phyloP scores from a whole-genome alignment of 768 basidiomycete genomes.

The Kwoniella dendrophila region DNA sequence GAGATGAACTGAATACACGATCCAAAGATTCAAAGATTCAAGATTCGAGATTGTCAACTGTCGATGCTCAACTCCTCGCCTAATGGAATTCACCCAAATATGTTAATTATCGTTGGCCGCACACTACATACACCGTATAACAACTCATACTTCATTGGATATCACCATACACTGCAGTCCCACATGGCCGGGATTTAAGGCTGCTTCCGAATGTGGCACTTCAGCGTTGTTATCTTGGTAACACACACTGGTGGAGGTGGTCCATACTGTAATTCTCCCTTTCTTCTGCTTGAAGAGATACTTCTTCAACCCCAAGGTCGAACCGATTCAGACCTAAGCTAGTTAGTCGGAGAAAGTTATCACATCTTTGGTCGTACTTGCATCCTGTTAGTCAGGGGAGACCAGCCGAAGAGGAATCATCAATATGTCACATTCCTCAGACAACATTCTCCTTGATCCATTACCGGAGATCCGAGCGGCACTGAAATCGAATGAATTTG shows the following conservation, averaged over 20 bases:
- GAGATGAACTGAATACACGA: too few relatives aligned
- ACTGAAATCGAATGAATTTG: slow-evolving; percentile 14
- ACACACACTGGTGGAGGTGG: background rate
- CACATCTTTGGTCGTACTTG: too few relatives aligned
- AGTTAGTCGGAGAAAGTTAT: too few relatives aligned
- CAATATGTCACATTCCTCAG: background rate
- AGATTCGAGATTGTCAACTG: too few relatives aligned
- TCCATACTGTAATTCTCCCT: background rate
- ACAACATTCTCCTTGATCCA: slow-evolving; percentile 20
- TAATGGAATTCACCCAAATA: too few relatives aligned
- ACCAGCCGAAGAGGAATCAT: background rate
- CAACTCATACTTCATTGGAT: background rate
- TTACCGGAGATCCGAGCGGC: slow-evolving; percentile 18
- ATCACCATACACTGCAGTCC: background rate
- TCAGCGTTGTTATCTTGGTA: background rate
- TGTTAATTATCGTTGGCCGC: slow-evolving; percentile 8
- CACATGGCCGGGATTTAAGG: background rate
- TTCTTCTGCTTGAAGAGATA: too few relatives aligned
- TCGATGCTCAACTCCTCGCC: too few relatives aligned
- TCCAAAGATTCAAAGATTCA: too few relatives aligned
- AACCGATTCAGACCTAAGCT: too few relatives aligned
- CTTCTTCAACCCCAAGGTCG: too few relatives aligned
- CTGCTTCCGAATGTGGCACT: background rate
- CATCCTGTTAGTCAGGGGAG: too few relatives aligned
- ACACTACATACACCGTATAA: too few relatives aligned